Percentiles rank a stretch among this genome's conserved stretches.
phyloP scores from a whole-genome alignment of 768 basidiomycete genomes.

The Kwoniella sp. region DNA sequence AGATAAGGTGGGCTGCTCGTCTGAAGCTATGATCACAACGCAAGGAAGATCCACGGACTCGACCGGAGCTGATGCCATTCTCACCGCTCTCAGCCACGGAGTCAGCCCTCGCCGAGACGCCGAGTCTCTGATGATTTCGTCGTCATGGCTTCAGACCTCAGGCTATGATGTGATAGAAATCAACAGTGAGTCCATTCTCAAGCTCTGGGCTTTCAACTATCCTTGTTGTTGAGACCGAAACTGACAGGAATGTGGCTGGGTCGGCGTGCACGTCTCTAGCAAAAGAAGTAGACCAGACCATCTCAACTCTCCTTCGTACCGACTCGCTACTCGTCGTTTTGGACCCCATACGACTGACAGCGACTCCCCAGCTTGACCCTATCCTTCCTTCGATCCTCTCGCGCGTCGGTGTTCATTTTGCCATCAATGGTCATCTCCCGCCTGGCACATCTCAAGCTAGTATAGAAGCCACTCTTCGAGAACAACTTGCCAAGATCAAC shows the following conservation, averaged over 20 bases:
- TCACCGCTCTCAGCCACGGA: constrained; percentile 6
- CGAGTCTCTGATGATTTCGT: constrained; percentile 22
- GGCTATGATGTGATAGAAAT: constrained; percentile 39
- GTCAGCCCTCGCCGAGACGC: constrained; percentile 10
- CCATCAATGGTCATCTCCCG: constrained; percentile 45
- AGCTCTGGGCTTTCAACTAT: neutral
- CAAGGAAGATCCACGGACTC: neutral
- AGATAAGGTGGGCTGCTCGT: constrained; percentile 22
- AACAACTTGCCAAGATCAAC: constrained; percentile 1
- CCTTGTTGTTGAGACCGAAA: too few species aligned
- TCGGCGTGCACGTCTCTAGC: constrained; percentile 7
- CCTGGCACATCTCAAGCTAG: constrained; percentile 8
- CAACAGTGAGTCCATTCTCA: constrained; percentile 21
- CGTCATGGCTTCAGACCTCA: constrained; percentile 41
- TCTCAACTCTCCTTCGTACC: constrained; percentile 27
- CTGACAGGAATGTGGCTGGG: too few species aligned
- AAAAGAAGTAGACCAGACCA: constrained; percentile 8
- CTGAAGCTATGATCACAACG: too few species aligned
- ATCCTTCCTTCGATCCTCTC: constrained; percentile 21
- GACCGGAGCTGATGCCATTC: neutral
- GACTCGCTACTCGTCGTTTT: constrained; percentile 41
- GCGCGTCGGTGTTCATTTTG: constrained; percentile 25
- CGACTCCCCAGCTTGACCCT: constrained; percentile 16
- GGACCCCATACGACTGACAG: constrained; percentile 47
- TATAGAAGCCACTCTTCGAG: constrained; percentile 12